Base-by-base conservation (phyloP, 2,329 filamentous ascomycete species). In the Aspergillus ochraceoroseus region DNA sequence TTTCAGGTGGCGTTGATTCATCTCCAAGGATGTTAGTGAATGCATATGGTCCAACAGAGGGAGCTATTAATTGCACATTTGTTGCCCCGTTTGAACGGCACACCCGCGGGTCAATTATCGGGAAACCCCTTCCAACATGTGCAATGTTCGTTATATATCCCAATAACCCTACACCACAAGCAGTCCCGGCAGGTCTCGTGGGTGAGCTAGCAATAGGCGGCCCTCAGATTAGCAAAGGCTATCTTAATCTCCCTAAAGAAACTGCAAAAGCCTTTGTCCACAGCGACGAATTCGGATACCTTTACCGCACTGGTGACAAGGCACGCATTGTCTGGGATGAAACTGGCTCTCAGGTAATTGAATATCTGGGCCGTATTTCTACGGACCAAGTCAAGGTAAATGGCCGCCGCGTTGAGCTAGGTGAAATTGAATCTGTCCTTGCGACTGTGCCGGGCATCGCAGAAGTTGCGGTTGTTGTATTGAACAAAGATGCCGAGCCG, bases 301-400 rank as follows among this genome's bases (percentile, higher is more conserved):
- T 59, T 4, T 63, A 62, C 43, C 55, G 58, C n/a, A 64, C 61
- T 3, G 60, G 61, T 9, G 61, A 63, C 27, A 56, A 53, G 51
- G 61, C 84, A 2, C 74, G 76, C 13, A 73, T 94, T 33, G 73
- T 75, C 2, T 52, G 70, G 3, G 72, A 85, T 45, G 85, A 85
- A 1, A 76, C 70, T 0, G 59, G 60, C 1, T 37, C 46, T 13
- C 54, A 53, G 8, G 46, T 57, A 3, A 70, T 95, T 9, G 84
- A 94, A 57, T 92, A 85, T 55, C 71, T 88, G n/a, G 88, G 88
- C 0, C 80, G 88, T 5, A 81, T 94, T 5, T 75, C 76, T 0
- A 77, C 79, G 34, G 87, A 85, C 0, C 88, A 95, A 60, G 81
- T 94, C 38, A 95, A 95, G 62, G 71, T 95, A 3, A 77, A 87